phyloP scores from a whole-genome alignment of 1,139 yeast genomes.

The Blastobotrys persicus region DNA sequence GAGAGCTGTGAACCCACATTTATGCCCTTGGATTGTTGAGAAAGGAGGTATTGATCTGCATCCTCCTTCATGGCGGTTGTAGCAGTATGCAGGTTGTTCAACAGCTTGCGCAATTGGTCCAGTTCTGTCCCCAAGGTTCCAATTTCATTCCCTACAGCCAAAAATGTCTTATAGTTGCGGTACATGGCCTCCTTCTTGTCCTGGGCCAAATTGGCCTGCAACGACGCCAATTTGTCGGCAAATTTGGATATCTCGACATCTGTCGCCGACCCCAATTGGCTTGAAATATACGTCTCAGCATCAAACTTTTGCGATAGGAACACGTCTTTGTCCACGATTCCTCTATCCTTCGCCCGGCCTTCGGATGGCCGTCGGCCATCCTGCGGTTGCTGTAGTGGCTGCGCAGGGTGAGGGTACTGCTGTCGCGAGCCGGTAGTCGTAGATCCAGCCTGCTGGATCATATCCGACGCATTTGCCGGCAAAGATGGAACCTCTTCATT shows the following conservation, averaged over 20 bases:
- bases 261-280: conserved; percentile 59
- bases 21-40: conserved; percentile 22
- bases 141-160: conserved; percentile 65
- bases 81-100: conserved; percentile 61
- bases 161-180: conserved; percentile 69
- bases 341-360: conserved; percentile 1
- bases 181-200: conserved; percentile 67
- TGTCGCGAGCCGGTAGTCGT: neutral
- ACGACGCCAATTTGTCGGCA: conserved; percentile 53
- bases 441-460: conserved; percentile 7
- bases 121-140: conserved; percentile 63
- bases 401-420: neutral
- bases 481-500: conserved; percentile 15
- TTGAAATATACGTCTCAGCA: conserved; percentile 52
- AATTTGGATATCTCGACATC: conserved; percentile 74
- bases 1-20: neutral
- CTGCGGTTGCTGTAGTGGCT: too few relatives aligned
- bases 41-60: conserved; percentile 48
- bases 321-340: conserved; percentile 16
- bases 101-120: conserved; percentile 55
- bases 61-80: conserved; percentile 65
- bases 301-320: conserved; percentile 40
- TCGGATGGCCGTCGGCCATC: conserved; percentile 7
- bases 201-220: conserved; percentile 54
- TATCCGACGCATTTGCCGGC: conserved; percentile 3